phyloP scores from a whole-genome alignment of 768 basidiomycete genomes.

The Boletellus emodensis region DNA sequence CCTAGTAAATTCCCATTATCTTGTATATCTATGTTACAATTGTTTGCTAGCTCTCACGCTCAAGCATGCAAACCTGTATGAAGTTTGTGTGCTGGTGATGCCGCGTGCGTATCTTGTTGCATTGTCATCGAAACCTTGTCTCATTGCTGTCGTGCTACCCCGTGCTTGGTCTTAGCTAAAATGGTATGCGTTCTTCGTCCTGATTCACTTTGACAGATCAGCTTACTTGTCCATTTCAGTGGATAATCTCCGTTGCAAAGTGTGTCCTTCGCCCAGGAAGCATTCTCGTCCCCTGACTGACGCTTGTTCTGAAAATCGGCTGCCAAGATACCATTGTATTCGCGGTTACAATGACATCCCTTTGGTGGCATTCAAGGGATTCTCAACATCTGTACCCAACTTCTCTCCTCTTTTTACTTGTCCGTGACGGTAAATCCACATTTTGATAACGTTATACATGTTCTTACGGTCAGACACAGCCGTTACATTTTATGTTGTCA shows the following conservation, averaged over 20 bases:
- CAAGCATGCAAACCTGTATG: not conserved
- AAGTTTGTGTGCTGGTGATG: not conserved
- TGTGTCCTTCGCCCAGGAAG: not conserved
- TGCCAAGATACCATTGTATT: conserved; percentile 8
- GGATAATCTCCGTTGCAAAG: conserved; percentile 4
- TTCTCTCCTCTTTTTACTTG: conserved; percentile 3
- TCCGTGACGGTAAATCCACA: conserved; percentile 11
- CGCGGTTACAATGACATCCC: conserved; percentile 1
- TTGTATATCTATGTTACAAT: not conserved
- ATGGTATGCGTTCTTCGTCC: not conserved
- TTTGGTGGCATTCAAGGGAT: conserved; percentile 5
- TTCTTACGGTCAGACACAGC: not conserved
- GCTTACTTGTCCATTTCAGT: not conserved
- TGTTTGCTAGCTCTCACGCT: not conserved
- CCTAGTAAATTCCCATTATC: not conserved
- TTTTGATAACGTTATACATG: not conserved
- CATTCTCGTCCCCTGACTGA: not conserved
- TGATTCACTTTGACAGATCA: not conserved
- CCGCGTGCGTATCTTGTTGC: conserved; percentile 1
- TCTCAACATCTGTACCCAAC: conserved; percentile 5
- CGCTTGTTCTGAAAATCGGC: not conserved
- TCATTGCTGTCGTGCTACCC: not conserved
- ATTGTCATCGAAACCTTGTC: not conserved
- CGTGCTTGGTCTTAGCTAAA: not conserved
- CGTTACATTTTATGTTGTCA: not conserved